Conservation (phyloP, 441 rosid genomes). For the Biscutella laevigata region DNA sequence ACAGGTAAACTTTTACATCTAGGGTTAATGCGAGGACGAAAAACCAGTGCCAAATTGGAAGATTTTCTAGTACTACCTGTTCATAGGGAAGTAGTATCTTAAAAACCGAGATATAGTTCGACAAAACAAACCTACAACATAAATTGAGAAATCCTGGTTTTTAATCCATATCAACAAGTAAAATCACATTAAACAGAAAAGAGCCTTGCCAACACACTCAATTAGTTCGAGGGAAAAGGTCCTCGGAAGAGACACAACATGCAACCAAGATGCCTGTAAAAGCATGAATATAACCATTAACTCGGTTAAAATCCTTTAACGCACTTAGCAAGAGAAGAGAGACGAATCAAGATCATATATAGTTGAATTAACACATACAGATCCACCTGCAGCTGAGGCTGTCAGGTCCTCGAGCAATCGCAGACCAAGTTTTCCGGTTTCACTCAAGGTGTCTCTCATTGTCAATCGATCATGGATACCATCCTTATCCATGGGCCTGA, state of each 20-base stretch:
- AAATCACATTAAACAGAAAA: conserved; percentile 7
- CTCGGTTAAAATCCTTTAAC: not conserved
- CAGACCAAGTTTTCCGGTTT: conserved; percentile 80
- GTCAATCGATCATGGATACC: conserved; percentile 35
- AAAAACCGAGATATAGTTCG: conserved; percentile 79
- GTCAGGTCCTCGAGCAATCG: conserved; percentile 98
- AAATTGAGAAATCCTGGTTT: conserved; percentile 14
- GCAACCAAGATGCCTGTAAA: conserved; percentile 81
- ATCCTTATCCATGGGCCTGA: conserved; percentile 64
- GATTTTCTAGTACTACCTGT: conserved; percentile 39
- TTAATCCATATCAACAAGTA: conserved; percentile 4
- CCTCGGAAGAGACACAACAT: conserved; percentile 67
- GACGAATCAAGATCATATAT: conserved; percentile 4
- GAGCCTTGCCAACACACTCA: conserved; percentile 60
- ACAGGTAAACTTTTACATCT: conserved; percentile 29
- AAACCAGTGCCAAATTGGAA: conserved; percentile 14
- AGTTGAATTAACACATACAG: conserved; percentile 79
- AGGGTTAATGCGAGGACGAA: conserved; percentile 18
- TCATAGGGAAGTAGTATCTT: conserved; percentile 68
- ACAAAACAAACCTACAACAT: conserved; percentile 72
- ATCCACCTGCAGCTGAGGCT: conserved; percentile 99
- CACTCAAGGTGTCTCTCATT: conserved; percentile 50
- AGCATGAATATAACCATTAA: conserved; percentile 19
- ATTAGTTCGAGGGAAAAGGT: conserved; percentile 86
- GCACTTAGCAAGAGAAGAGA: not conserved